phyloP scores from a whole-genome alignment of 2,329 filamentous ascomycete species.

The Fusarium hostae region DNA sequence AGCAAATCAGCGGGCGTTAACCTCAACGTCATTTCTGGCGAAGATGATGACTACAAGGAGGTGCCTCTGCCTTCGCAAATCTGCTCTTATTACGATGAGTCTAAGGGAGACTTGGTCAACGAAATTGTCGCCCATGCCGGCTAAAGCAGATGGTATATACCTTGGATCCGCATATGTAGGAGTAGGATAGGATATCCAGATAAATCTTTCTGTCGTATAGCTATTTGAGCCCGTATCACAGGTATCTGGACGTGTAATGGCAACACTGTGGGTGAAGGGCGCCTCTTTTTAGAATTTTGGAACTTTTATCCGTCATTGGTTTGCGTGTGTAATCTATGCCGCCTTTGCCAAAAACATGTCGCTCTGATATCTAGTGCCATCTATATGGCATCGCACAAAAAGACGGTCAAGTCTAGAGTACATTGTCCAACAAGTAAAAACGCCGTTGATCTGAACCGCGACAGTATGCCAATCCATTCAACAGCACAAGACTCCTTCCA shows the following conservation, averaged over 20 bases:
- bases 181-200: constrained; percentile 35
- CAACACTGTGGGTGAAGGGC: constrained; percentile 11
- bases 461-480: neutral
- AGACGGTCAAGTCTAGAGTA: constrained; percentile 21
- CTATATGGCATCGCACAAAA: constrained; percentile 2
- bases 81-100: constrained; percentile 76
- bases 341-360: neutral
- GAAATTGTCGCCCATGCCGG: constrained; percentile 97
- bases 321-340: constrained; percentile 7
- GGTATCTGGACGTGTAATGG: constrained; percentile 24
- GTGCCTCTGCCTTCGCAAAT: constrained; percentile 90
- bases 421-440: constrained; percentile 7
- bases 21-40: constrained; percentile 79
- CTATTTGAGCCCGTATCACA: constrained; percentile 5
- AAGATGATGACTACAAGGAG: constrained; percentile 86
- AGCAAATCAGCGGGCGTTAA: constrained; percentile 92
- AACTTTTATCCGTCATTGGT: constrained; percentile 1
- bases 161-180: constrained; percentile 35
- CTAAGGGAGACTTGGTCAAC: constrained; percentile 79
- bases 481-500: neutral
- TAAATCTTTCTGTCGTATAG: constrained; percentile 1
- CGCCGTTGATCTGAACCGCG: neutral
- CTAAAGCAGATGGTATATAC: constrained; percentile 53
- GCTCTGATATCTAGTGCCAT: constrained; percentile 12
- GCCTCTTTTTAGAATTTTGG: constrained; percentile 4